Conservation (phyloP, 192 early-diverging fungal genomes). For the Coemansia sp. region DNA sequence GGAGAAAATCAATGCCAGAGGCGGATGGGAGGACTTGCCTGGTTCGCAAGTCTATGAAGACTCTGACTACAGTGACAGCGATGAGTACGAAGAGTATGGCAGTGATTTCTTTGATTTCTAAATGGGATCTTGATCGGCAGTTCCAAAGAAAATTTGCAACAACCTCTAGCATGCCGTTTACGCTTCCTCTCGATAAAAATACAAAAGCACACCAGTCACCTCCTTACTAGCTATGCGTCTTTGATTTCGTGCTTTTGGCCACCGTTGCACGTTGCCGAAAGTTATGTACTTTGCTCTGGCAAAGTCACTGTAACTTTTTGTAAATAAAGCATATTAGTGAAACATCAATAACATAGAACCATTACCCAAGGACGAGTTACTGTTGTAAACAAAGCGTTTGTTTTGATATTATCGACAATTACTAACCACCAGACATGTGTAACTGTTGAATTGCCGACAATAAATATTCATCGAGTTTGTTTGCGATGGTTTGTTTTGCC, state of each 20-base stretch:
- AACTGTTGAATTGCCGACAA: neutral
- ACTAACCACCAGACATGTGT: neutral
- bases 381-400: neutral
- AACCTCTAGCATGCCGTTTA: neutral
- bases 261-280: too few relatives aligned
- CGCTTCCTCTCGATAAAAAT: neutral
- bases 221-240: too few relatives aligned
- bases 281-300: neutral
- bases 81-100: neutral
- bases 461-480: neutral
- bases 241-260: too few relatives aligned
- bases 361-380: neutral
- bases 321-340: neutral
- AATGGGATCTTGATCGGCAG: neutral
- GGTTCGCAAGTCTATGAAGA: neutral
- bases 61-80: neutral
- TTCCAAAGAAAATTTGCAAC: neutral
- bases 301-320: neutral
- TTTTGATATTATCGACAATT: neutral
- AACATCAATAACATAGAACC: neutral
- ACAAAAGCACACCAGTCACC: too few relatives aligned
- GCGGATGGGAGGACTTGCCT: conserved; percentile 1
- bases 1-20: neutral
- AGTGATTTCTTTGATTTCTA: neutral
- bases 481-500: neutral